A percentile compares a stretch with the other conserved stretches of the same genome.
Conservation (phyloP, 2,329 filamentous ascomycete genomes). For the Zasmidium citrigriseum region DNA sequence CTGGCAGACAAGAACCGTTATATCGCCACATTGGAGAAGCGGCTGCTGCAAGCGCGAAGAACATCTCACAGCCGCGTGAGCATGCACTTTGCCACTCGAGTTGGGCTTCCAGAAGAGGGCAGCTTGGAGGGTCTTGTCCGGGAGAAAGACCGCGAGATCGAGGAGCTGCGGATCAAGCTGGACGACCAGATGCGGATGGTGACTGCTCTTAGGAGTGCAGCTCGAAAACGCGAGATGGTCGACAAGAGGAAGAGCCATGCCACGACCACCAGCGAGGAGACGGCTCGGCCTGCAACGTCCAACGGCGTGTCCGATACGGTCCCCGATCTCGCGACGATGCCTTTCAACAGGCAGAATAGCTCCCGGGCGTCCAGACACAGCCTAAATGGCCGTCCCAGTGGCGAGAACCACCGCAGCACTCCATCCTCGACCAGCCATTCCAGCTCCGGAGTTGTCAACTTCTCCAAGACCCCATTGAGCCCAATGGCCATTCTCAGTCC, state of each 20-base stretch:
- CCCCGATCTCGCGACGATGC: constrained; percentile 20
- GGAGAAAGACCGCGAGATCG: constrained; percentile 92
- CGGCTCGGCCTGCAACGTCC: constrained; percentile 17
- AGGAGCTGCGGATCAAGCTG: constrained; percentile 80
- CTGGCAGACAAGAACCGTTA: constrained; percentile 96
- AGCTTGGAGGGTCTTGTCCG: constrained; percentile 71
- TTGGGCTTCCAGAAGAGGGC: constrained; percentile 61
- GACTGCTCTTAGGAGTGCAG: constrained; percentile 77
- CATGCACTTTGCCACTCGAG: constrained; percentile 62
- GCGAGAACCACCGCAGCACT: constrained; percentile 27
- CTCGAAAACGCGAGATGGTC: constrained; percentile 75
- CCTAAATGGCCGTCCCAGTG: neutral
- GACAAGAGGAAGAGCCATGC: constrained; percentile 27
- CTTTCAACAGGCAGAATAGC: constrained; percentile 18
- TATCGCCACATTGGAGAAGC: constrained; percentile 89
- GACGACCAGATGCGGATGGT: constrained; percentile 97
- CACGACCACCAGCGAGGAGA: constrained; percentile 23
- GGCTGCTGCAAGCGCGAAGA: constrained; percentile 83
- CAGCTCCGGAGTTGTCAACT: constrained; percentile 29
- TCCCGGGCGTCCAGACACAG: constrained; percentile 26
- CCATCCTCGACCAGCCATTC: constrained; percentile 27
- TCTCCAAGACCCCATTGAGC: constrained; percentile 31
- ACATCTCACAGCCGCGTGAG: constrained; percentile 89
- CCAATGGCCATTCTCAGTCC: constrained; percentile 32
- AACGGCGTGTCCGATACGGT: constrained; percentile 18